These are phyloP conservation scores for Tricholoma matsutake DNA, from an alignment of 768 basidiomycete genomes.

Conservation along the genomic window DNA sequence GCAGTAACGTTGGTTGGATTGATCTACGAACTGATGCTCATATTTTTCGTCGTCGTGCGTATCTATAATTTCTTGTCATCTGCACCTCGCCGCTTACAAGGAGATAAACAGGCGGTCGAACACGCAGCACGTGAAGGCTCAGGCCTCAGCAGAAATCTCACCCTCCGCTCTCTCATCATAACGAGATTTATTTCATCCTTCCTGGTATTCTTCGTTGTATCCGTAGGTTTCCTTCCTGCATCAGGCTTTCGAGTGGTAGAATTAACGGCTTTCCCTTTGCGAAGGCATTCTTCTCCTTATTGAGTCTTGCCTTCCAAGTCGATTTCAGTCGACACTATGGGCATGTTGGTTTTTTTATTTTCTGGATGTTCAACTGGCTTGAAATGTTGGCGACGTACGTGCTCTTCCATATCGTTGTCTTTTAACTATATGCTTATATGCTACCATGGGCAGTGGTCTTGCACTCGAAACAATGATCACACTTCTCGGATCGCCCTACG, in stretches of 20 bases:
- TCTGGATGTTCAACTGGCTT: constrained; percentile 63
- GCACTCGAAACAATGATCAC: constrained; percentile 61
- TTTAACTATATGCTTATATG: background rate
- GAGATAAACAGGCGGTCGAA: constrained; percentile 26
- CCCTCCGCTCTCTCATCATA: constrained; percentile 26
- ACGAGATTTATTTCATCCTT: constrained; percentile 29
- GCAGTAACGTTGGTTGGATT: constrained; percentile 56
- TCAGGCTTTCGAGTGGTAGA: too few species aligned
- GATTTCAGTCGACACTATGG: constrained; percentile 50
- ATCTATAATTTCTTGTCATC: background rate
- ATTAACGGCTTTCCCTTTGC: background rate
- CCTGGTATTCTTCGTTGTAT: constrained; percentile 35
- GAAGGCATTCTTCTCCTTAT: constrained; percentile 52
- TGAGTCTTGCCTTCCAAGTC: constrained; percentile 58
- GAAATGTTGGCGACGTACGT: constrained; percentile 55
- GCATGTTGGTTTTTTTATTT: constrained; percentile 52
- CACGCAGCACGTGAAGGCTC: constrained; percentile 28
- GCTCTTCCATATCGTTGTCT: background rate
- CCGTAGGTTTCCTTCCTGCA: constrained; percentile 21
- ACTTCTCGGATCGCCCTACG: constrained; percentile 46
- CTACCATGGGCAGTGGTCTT: constrained; percentile 42
- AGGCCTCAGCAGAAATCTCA: constrained; percentile 26
- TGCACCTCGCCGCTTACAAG: background rate
- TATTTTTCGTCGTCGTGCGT: constrained; percentile 40
- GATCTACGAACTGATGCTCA: constrained; percentile 50